Conservation (phyloP, 2,329 filamentous ascomycete genomes). For the Coniella vitis region DNA sequence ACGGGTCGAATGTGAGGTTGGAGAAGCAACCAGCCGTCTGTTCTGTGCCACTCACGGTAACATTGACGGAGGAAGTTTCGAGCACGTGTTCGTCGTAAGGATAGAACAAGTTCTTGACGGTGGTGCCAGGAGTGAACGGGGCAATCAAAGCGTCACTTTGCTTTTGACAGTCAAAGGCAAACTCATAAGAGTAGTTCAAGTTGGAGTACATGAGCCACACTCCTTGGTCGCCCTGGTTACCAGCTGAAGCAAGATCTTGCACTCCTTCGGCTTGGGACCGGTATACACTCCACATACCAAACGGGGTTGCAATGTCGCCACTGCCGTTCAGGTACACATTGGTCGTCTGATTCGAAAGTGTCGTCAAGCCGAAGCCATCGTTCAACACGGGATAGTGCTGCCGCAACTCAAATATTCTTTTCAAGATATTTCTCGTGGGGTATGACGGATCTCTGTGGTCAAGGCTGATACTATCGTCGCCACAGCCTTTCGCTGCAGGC, state of each 20-base stretch:
- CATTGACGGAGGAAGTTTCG: constrained; percentile 34
- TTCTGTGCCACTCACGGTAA: constrained; percentile 39
- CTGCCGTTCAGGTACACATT: constrained; percentile 25
- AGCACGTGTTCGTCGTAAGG: constrained; percentile 51
- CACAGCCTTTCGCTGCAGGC: constrained; percentile 43
- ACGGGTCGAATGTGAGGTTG: constrained; percentile 44
- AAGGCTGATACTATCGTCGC: constrained; percentile 46
- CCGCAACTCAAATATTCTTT: constrained; percentile 54
- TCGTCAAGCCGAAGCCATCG: constrained; percentile 49
- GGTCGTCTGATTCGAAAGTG: constrained; percentile 46
- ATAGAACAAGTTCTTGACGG: constrained; percentile 57
- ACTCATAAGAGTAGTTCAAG: constrained; percentile 40
- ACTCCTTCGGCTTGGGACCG: constrained; percentile 41
- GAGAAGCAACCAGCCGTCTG: constrained; percentile 49
- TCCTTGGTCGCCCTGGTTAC: constrained; percentile 15
- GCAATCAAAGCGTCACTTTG: constrained; percentile 45
- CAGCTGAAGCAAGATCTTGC: constrained; percentile 44
- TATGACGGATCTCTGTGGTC: constrained; percentile 57
- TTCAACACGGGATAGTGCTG: constrained; percentile 49
- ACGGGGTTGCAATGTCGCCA: constrained; percentile 31
- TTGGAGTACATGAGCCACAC: constrained; percentile 49
- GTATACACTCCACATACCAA: constrained; percentile 51
- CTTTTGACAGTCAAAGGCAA: constrained; percentile 47
- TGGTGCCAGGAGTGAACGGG: constrained; percentile 47
- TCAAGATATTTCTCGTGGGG: constrained; percentile 52